A percentile compares a stretch with the other conserved stretches of the same genome.
Evolutionary conservation across 176 grass and related monocot species (phyloP).

Genomic region (Urochloa ruziziensis): DNA sequence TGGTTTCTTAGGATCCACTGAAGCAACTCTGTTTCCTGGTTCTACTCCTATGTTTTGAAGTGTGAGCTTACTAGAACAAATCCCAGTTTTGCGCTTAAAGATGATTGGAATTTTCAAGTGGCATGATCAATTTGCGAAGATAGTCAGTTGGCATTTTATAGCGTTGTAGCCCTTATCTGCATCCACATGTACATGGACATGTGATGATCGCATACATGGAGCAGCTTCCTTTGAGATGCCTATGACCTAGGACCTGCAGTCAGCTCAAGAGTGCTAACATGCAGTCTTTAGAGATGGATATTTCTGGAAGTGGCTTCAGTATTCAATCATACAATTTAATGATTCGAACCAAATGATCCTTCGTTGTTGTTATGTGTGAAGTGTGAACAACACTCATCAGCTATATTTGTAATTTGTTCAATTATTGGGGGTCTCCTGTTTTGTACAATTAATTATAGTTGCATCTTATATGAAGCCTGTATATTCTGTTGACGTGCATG

Average conservation of each 20-base stretch:
- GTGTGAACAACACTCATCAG: neutral
- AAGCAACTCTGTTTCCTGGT: neutral
- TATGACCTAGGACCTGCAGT: neutral
- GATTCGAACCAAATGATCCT: neutral
- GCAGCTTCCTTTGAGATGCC: neutral
- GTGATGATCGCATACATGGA: neutral
- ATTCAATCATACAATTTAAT: neutral
- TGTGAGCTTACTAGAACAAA: neutral
- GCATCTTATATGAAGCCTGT: neutral
- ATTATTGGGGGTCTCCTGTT: neutral
- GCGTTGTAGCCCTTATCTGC: neutral
- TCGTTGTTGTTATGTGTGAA: neutral
- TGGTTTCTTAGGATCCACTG: neutral
- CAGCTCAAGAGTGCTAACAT: neutral
- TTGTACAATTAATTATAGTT: conserved; percentile 1
- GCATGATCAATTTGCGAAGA: neutral
- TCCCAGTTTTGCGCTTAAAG: neutral
- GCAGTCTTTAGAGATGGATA: neutral
- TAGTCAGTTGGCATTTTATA: neutral
- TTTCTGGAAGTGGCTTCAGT: neutral
- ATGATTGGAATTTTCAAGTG: neutral
- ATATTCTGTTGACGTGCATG: neutral
- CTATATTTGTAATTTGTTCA: neutral
- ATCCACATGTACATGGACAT: neutral
- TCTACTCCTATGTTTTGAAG: neutral